Evolutionary conservation across 2,329 filamentous ascomycete genomes (phyloP).

Genomic region (Fusarium sp.): DNA sequence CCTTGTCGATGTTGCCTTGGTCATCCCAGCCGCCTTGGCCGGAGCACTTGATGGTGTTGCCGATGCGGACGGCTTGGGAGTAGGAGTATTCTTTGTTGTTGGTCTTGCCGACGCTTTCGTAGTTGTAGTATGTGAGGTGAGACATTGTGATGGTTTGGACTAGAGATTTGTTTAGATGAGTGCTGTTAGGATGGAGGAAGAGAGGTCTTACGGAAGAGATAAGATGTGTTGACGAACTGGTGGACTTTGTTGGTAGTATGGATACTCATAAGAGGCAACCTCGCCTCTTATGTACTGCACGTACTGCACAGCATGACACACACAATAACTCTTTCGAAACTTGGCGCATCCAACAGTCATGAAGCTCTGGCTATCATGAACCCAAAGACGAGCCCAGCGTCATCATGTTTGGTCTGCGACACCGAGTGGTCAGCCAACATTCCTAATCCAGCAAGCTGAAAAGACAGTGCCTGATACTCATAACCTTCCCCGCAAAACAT

Average conservation of each 20-base stretch:
- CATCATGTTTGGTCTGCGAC: neutral
- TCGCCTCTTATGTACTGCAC: conserved; percentile 23
- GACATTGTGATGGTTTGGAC: conserved; percentile 42
- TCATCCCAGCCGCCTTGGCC: conserved; percentile 42
- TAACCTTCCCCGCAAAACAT: neutral
- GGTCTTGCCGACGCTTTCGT: conserved; percentile 47
- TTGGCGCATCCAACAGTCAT: conserved; percentile 13
- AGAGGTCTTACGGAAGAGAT: neutral
- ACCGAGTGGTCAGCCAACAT: conserved; percentile 16
- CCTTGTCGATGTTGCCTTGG: conserved; percentile 39
- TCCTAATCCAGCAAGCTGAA: conserved; percentile 10
- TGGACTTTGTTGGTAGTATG: neutral
- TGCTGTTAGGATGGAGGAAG: no score
- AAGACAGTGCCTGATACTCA: neutral
- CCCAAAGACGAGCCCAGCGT: neutral
- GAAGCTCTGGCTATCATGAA: neutral
- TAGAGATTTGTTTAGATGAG: neutral
- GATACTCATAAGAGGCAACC: neutral
- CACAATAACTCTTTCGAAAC: neutral
- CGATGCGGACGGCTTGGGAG: conserved; percentile 39
- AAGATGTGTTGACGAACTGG: neutral
- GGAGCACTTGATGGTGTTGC: conserved; percentile 38
- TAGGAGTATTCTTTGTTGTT: conserved; percentile 42
- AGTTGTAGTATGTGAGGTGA: conserved; percentile 49
- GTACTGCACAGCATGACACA: conserved; percentile 6